Conservation (phyloP, 441 rosid species). For the Bruguiera hainesii region DNA sequence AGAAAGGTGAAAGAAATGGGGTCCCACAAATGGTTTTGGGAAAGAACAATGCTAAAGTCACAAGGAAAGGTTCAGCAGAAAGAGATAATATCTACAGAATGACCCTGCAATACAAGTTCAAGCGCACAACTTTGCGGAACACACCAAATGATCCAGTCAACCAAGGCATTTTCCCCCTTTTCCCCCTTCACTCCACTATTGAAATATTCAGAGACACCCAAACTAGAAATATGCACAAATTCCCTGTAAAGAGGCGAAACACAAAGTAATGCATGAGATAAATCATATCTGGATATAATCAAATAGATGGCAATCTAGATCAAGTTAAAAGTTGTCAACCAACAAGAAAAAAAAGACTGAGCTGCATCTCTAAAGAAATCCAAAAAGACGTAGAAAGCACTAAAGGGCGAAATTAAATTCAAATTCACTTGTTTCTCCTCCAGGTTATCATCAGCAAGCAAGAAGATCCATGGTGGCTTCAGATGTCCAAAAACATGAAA, state of each 20-base stretch:
- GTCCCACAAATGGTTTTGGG: constrained; percentile 37
- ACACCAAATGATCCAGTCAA: constrained; percentile 35
- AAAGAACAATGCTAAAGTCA: not conserved
- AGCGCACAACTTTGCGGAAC: constrained; percentile 39
- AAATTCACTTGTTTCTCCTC: not conserved
- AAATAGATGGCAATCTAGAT: no score
- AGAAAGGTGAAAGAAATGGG: constrained; percentile 32
- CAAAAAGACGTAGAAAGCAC: not conserved
- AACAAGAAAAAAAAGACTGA: no score
- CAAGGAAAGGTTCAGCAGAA: constrained; percentile 10
- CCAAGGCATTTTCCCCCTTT: constrained; percentile 53
- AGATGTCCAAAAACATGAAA: not conserved
- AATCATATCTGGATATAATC: not conserved
- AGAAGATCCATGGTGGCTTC: not conserved
- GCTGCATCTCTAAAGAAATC: not conserved
- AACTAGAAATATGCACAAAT: constrained; percentile 15
- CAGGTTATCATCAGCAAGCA: not conserved
- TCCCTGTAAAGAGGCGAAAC: constrained; percentile 22
- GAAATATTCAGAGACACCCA: constrained; percentile 17
- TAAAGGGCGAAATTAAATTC: not conserved
- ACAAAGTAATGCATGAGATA: not conserved
- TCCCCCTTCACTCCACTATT: constrained; percentile 24
- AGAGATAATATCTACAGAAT: constrained; percentile 19
- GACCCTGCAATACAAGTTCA: constrained; percentile 59
- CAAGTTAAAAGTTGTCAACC: no score